Evolutionary conservation across 257 asterid species (phyloP).

Genomic region (Salvia rosmarinus): DNA sequence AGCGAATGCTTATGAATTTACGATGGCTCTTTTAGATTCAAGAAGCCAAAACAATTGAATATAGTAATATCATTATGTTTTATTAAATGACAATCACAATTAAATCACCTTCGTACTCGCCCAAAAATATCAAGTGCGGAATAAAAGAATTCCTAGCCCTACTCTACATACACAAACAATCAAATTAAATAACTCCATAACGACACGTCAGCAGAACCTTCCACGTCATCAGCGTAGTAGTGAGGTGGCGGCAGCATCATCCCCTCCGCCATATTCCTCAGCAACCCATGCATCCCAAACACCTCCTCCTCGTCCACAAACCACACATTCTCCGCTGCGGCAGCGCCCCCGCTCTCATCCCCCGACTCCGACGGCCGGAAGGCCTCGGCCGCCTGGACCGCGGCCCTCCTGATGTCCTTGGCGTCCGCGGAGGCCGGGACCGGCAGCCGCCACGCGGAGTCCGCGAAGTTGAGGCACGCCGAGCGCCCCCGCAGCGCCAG

Average conservation of each 20-base stretch:
- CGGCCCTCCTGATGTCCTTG: slow-evolving; percentile 64
- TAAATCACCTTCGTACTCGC: too few relatives aligned
- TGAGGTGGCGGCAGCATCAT: slow-evolving; percentile 57
- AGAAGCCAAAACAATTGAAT: too few relatives aligned
- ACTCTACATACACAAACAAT: too few relatives aligned
- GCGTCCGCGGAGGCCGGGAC: slow-evolving; percentile 54
- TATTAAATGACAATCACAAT: too few relatives aligned
- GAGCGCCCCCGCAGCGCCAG: too few relatives aligned
- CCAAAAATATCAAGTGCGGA: too few relatives aligned
- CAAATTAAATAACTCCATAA: slow-evolving; percentile 52
- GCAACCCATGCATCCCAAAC: slow-evolving; percentile 57
- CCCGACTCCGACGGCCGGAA: slow-evolving; percentile 36
- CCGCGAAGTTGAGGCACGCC: slow-evolving; percentile 74
- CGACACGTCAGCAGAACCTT: slow-evolving; percentile 41
- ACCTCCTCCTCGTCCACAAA: slow-evolving; percentile 57
- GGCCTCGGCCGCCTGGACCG: slow-evolving; percentile 59
- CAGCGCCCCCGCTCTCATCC: neutral
- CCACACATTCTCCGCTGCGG: slow-evolving; percentile 16
- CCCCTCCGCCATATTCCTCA: slow-evolving; percentile 59
- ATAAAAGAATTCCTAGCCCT: too few relatives aligned
- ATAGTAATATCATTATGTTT: too few relatives aligned
- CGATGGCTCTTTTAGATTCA: too few relatives aligned
- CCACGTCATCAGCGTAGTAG: slow-evolving; percentile 35
- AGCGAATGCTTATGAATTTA: too few relatives aligned
- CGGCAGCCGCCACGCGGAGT: slow-evolving; percentile 63